A percentile compares a stretch with the other conserved stretches of the same genome.
Evolutionary conservation across 1,284 basidiomycete genomes (phyloP).

Genomic region (Microbotryum silenes-acaulis): DNA sequence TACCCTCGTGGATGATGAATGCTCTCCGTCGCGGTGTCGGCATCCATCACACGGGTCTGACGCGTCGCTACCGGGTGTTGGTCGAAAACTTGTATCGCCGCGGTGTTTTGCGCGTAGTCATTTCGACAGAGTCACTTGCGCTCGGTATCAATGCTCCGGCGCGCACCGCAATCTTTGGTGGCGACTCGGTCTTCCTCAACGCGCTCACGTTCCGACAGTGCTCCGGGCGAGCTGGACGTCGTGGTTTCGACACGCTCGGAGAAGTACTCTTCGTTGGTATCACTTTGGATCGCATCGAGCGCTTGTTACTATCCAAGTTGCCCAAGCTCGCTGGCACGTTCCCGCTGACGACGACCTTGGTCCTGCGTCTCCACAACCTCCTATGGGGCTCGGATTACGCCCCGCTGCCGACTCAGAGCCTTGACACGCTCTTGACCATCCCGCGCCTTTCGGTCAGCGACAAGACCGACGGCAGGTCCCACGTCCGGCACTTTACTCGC

Average conservation of each 20-base stretch:
- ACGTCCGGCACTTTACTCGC: slow-evolving; percentile 57
- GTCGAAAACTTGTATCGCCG: slow-evolving; percentile 55
- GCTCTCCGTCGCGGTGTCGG: slow-evolving; percentile 56
- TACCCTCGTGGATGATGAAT: slow-evolving; percentile 43
- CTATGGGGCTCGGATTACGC: slow-evolving; percentile 54
- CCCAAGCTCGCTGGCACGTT: slow-evolving; percentile 57
- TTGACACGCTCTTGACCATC: slow-evolving; percentile 51
- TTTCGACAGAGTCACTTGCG: slow-evolving; percentile 61
- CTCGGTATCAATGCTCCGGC: slow-evolving; percentile 65
- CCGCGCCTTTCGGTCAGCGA: slow-evolving; percentile 55
- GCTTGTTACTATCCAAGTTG: slow-evolving; percentile 55
- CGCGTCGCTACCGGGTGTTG: slow-evolving; percentile 52
- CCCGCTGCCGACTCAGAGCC: slow-evolving; percentile 47
- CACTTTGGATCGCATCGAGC: slow-evolving; percentile 54
- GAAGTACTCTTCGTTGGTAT: slow-evolving; percentile 64
- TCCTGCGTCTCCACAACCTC: slow-evolving; percentile 56
- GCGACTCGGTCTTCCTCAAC: slow-evolving; percentile 58
- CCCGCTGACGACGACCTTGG: slow-evolving; percentile 58
- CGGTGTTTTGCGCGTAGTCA: slow-evolving; percentile 56
- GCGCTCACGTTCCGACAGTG: slow-evolving; percentile 64
- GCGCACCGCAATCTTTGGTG: slow-evolving; percentile 58
- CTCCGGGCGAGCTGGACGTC: slow-evolving; percentile 58
- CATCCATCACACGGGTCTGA: slow-evolving; percentile 63
- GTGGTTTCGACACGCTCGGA: slow-evolving; percentile 60
- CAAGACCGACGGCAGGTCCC: slow-evolving; percentile 41